Percentiles rank a stretch among this genome's conserved stretches.
These are phyloP conservation scores for Amanita pseudoporphyria DNA, from an alignment of 768 basidiomycete species.

Conservation along the genomic window DNA sequence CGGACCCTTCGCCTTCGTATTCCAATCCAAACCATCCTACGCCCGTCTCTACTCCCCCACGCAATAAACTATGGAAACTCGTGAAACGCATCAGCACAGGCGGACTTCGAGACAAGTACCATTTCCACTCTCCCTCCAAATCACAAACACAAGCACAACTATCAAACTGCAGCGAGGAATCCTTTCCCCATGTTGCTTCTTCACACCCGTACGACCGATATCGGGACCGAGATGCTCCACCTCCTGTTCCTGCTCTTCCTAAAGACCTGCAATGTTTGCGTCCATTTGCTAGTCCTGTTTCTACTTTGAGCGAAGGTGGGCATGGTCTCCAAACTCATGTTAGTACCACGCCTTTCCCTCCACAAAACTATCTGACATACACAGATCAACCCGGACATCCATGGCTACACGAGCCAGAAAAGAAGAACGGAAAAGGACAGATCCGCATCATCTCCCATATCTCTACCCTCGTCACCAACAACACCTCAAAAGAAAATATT, in stretches of 20 bases:
- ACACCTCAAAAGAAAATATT: neutral
- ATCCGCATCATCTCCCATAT: constrained; percentile 2
- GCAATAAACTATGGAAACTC: constrained; percentile 52
- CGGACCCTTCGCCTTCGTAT: neutral
- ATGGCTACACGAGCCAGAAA: neutral
- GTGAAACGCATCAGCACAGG: constrained; percentile 64
- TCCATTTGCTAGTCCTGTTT: neutral
- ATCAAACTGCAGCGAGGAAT: constrained; percentile 6
- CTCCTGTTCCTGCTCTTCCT: constrained; percentile 7
- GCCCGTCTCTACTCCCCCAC: neutral
- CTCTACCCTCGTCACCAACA: neutral
- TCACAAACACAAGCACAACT: neutral
- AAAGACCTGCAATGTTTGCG: neutral
- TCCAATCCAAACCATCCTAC: neutral
- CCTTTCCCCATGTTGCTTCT: neutral
- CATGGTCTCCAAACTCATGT: neutral
- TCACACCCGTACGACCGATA: neutral
- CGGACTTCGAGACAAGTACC: constrained; percentile 46
- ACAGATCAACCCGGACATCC: neutral
- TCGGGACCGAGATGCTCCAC: neutral
- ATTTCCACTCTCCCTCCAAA: neutral
- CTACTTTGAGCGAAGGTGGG: constrained; percentile 3
- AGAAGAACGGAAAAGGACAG: neutral
- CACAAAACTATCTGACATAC: no score
- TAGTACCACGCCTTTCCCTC: neutral